Percentiles rank a stretch among this genome's conserved stretches.
Evolutionary conservation across 1,284 basidiomycete species (phyloP).

Genomic region (Xerocomus minutiporus): DNA sequence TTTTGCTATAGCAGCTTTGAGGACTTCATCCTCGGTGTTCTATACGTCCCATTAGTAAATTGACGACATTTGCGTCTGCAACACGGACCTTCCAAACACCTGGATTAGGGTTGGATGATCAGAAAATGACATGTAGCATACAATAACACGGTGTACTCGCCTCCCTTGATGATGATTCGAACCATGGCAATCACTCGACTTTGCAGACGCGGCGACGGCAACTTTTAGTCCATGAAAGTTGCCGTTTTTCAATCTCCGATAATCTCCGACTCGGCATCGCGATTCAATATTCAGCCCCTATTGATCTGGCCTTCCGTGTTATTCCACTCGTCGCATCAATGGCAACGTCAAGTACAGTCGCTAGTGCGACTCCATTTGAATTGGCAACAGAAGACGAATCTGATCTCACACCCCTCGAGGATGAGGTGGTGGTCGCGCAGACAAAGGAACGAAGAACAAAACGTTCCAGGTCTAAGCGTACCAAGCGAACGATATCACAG

Average conservation of each 20-base stretch:
- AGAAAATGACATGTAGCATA: background rate
- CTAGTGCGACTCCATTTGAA: background rate
- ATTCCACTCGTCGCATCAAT: background rate
- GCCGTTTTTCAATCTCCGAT: constrained; percentile 19
- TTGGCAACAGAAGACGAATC: constrained; percentile 7
- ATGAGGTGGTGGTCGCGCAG: background rate
- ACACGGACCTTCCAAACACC: constrained; percentile 67
- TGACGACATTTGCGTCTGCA: constrained; percentile 10
- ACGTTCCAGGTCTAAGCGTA: background rate
- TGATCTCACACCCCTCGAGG: constrained; percentile 17
- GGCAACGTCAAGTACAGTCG: background rate
- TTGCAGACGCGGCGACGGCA: background rate
- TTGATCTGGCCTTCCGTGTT: no score
- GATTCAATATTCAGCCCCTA: background rate
- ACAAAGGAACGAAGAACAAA: background rate
- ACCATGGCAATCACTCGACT: constrained; percentile 48
- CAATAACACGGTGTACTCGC: constrained; percentile 37
- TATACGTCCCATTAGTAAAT: constrained; percentile 31
- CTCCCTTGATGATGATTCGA: constrained; percentile 93
- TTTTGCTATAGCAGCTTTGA: constrained; percentile 96
- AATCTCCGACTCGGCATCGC: background rate
- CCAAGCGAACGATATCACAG: constrained; percentile 9
- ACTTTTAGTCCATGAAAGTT: background rate
- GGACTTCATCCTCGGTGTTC: constrained; percentile 96
- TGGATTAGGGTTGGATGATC: constrained; percentile 21